Base-by-base conservation (phyloP, 768 basidiomycete species). In the Fomitopsis serialis region DNA sequence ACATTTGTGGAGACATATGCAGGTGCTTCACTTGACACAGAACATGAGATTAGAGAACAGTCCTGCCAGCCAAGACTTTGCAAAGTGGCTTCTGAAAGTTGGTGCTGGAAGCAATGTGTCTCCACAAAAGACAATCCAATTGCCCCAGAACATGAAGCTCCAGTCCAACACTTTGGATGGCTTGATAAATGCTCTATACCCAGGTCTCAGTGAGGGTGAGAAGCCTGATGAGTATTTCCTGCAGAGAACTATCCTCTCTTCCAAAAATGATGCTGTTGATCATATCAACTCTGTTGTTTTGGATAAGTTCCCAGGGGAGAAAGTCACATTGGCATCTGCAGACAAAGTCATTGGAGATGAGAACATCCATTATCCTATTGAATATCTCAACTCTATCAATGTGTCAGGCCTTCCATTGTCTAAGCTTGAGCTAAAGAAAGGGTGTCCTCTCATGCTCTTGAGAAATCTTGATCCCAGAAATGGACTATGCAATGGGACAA, bases 361-460 rank as follows among this genome's bases (percentile, higher is more conserved):
- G 1, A 52, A 64, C 27, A 60, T 65, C 34, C 67, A 72, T 13
- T 66, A 70, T 17, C 54, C 65, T 22, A 27, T 57, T 5, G 78
- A 80, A 52, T 71, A 69, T 53, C 63, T 81, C 0, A 66, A 69
- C 19, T 60, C 68, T 0, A 48, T 80, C n/a, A 65, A 67, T 27
- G 56, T 66, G 3, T 63, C 70, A 42, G 69, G 72, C 8, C 62
- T 80, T 40, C 79, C 78, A 1, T 65, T 25, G 67, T 52, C 40
- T 4, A 13, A 56, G 13, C 45, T 60, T 19, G 47, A 11, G 6
- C 27, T 58, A 1, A 62, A 62, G 44, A 17, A 25, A 4, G 61
- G 53, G 5, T 59, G 71, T 48, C 60, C 73, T 4, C 43, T 79
- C 0, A 78, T 80, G 54, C 56, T 80, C 0, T 60, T 81, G 0